Conservation (phyloP, 2,329 filamentous ascomycete genomes). For the Cladophialophora exuberans region DNA sequence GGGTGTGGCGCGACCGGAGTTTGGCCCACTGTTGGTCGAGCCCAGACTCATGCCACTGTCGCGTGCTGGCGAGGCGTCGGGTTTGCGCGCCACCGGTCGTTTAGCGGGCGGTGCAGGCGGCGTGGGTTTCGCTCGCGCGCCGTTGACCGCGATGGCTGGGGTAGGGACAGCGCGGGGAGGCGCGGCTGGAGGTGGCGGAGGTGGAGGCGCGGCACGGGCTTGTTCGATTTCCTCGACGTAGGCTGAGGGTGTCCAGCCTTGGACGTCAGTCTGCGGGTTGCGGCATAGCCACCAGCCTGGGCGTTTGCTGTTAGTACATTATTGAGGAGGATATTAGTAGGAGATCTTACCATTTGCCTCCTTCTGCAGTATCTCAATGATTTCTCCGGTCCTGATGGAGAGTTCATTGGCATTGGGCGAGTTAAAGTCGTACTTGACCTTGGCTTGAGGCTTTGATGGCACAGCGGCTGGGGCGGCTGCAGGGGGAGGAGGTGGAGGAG, state of each 20-base stretch:
- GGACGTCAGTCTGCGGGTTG: conserved; percentile 66
- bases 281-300: conserved; percentile 96
- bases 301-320: conserved; percentile 16
- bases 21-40: conserved; percentile 54
- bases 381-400: conserved; percentile 74
- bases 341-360: conserved; percentile 77
- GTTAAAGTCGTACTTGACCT: conserved; percentile 89
- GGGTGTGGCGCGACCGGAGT: conserved; percentile 71
- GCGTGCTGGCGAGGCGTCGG: conserved; percentile 63
- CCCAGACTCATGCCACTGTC: conserved; percentile 62
- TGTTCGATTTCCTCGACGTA: conserved; percentile 81
- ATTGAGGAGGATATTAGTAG: background rate
- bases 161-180: conserved; percentile 60
- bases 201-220: conserved; percentile 63
- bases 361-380: conserved; percentile 90
- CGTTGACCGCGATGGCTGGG: conserved; percentile 51
- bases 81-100: conserved; percentile 75
- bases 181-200: conserved; percentile 53
- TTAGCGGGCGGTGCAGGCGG: conserved; percentile 80
- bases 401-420: conserved; percentile 86
- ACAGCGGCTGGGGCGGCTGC: conserved; percentile 64
- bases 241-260: conserved; percentile 91
- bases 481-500: conserved; percentile 67
- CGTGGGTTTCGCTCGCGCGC: conserved; percentile 55
- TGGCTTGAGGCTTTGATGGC: conserved; percentile 75